A percentile compares a stretch with the other conserved stretches of the same genome.
Conservation (phyloP, 352 stramenopile species). For the Globisporangium mamillatum region DNA sequence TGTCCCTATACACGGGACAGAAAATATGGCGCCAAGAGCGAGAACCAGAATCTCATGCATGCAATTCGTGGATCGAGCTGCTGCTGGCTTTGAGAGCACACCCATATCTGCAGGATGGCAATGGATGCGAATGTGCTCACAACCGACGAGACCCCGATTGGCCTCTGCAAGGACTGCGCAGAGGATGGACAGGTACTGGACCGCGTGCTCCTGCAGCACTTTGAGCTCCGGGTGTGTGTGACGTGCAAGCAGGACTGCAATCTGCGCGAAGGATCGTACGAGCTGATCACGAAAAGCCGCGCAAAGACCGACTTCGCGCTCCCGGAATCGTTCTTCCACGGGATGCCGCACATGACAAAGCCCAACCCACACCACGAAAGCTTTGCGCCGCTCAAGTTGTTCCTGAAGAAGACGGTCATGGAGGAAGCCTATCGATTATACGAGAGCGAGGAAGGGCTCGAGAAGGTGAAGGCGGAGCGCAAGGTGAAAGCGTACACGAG, state of each 20-base stretch:
- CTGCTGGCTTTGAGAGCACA: background rate
- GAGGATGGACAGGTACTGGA: slow-evolving; percentile 50
- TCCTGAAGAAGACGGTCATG: slow-evolving; percentile 48
- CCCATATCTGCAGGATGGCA: background rate
- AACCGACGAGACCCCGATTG: slow-evolving; percentile 25
- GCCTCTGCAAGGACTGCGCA: slow-evolving; percentile 49
- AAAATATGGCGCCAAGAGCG: background rate
- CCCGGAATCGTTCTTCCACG: slow-evolving; percentile 57
- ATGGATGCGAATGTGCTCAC: background rate
- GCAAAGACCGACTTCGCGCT: slow-evolving; percentile 58
- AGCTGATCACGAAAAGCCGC: slow-evolving; percentile 58
- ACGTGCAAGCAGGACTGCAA: slow-evolving; percentile 60
- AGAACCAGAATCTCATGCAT: background rate
- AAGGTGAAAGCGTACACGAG: slow-evolving; percentile 46
- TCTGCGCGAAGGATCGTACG: slow-evolving; percentile 46
- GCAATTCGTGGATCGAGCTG: background rate
- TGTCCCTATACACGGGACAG: background rate
- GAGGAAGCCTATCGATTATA: slow-evolving; percentile 56
- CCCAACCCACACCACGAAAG: slow-evolving; percentile 63
- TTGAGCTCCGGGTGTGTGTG: slow-evolving; percentile 56
- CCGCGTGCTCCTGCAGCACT: slow-evolving; percentile 42
- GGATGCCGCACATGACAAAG: slow-evolving; percentile 45
- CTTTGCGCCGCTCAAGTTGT: slow-evolving; percentile 67
- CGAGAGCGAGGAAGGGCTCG: slow-evolving; percentile 35
- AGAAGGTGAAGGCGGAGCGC: slow-evolving; percentile 41